Evolutionary conservation across 2,329 filamentous ascomycete genomes (phyloP).

Genomic region (Orbilia javanica): DNA sequence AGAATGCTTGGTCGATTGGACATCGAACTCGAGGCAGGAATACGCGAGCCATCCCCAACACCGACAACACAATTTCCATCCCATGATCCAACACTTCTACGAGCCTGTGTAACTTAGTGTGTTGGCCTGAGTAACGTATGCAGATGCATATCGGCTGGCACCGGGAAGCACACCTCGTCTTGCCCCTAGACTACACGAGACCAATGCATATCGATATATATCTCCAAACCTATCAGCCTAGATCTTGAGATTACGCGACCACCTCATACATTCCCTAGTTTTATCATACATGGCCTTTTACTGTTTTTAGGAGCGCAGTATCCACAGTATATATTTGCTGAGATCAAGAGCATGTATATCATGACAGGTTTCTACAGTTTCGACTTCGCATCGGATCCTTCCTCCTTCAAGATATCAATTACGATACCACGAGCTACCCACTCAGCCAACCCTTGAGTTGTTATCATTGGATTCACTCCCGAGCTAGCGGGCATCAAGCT

Average conservation of each 20-base stretch:
- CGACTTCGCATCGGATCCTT: conserved; percentile 31
- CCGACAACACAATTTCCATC: conserved; percentile 3
- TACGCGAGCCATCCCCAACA: conserved; percentile 16
- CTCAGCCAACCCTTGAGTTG: conserved; percentile 78
- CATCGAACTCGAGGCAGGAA: conserved; percentile 6
- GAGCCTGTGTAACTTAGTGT: neutral
- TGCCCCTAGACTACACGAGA: too few relatives aligned
- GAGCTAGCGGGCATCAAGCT: conserved; percentile 80
- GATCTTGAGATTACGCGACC: too few relatives aligned
- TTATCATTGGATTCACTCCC: conserved; percentile 86
- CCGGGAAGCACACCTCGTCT: too few relatives aligned
- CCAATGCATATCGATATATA: too few relatives aligned
- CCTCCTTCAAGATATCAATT: conserved; percentile 49
- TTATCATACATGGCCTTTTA: too few relatives aligned
- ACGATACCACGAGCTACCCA: conserved; percentile 73
- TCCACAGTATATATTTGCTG: too few relatives aligned
- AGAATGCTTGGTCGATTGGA: neutral
- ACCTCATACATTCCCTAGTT: too few relatives aligned
- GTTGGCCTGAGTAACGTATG: neutral
- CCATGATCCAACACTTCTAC: neutral
- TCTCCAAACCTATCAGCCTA: too few relatives aligned
- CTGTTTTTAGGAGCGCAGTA: too few relatives aligned
- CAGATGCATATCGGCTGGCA: too few relatives aligned
- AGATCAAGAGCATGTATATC: too few relatives aligned
- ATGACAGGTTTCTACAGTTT: conserved; percentile 27